These are phyloP conservation scores for Prosopis cineraria DNA, from an alignment of 306 rosid genomes.

Conservation along the genomic window DNA sequence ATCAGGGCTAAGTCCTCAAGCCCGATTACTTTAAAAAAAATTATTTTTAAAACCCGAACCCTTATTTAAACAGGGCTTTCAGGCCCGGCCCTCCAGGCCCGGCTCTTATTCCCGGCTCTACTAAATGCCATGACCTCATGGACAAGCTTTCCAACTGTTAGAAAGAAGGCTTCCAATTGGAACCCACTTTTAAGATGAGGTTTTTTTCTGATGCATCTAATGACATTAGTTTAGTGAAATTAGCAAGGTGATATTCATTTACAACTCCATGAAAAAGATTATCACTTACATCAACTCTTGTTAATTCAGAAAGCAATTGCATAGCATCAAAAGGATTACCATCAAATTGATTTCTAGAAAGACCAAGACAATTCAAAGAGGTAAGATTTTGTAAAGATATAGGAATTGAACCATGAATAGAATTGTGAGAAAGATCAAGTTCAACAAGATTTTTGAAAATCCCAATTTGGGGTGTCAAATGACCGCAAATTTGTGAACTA, in stretches of 20 bases:
- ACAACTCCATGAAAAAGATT: background rate
- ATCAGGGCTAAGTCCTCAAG: too few relatives aligned
- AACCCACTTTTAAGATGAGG: constrained; percentile 8
- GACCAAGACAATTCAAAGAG: background rate
- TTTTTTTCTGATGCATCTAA: background rate
- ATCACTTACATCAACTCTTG: too few relatives aligned
- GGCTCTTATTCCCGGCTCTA: too few relatives aligned
- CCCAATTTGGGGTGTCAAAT: too few relatives aligned
- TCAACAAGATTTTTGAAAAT: too few relatives aligned
- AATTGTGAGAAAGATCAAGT: background rate
- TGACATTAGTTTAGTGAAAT: background rate
- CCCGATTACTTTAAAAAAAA: too few relatives aligned
- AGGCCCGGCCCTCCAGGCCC: too few relatives aligned
- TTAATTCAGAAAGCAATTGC: background rate
- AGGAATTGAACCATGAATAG: background rate
- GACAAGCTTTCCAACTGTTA: accelerated
- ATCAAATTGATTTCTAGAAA: background rate
- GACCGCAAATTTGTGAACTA: too few relatives aligned
- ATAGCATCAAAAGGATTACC: background rate
- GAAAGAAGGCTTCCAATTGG: constrained; percentile 27
- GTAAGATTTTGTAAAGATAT: background rate
- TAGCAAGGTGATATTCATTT: constrained; percentile 23
- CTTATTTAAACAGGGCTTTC: too few relatives aligned
- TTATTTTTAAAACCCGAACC: too few relatives aligned
- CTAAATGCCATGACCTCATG: background rate